phyloP scores from a whole-genome alignment of 495 filamentous ascomycete species.

The Lepraria neglecta region DNA sequence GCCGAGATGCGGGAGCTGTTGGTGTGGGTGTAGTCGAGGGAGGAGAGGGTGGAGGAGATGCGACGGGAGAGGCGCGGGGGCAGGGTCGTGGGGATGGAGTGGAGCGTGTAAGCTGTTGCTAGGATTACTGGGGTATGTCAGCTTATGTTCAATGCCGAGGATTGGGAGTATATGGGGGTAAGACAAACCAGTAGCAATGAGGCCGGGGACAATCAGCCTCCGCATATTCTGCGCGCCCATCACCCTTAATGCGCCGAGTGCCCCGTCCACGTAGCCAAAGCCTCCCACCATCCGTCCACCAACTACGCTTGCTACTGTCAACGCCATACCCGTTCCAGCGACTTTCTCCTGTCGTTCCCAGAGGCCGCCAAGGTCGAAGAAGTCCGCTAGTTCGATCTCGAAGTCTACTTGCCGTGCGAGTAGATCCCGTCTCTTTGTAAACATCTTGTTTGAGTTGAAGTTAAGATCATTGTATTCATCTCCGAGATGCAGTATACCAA shows the following conservation, averaged over 20 bases:
- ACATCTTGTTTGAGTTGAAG: slow-evolving; percentile 90
- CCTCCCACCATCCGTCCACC: slow-evolving; percentile 75
- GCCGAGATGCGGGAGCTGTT: slow-evolving; percentile 77
- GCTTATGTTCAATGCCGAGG: slow-evolving; percentile 4
- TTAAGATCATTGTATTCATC: slow-evolving; percentile 74
- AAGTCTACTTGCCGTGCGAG: slow-evolving; percentile 79
- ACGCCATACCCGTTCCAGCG: slow-evolving; percentile 83
- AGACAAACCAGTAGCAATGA: slow-evolving; percentile 68
- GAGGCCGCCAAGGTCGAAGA: slow-evolving; percentile 77
- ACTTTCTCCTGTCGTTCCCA: slow-evolving; percentile 92
- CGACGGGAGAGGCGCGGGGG: slow-evolving; percentile 81
- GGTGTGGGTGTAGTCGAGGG: slow-evolving; percentile 84
- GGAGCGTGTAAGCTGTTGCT: slow-evolving; percentile 69
- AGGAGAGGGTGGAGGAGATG: slow-evolving; percentile 66
- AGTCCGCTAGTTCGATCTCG: slow-evolving; percentile 82
- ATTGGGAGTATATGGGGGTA: not conserved
- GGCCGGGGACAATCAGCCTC: slow-evolving; percentile 71
- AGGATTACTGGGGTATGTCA: slow-evolving; percentile 52
- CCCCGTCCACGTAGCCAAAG: slow-evolving; percentile 82
- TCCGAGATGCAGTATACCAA: slow-evolving; percentile 83
- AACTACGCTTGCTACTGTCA: slow-evolving; percentile 84
- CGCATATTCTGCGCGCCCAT: slow-evolving; percentile 80
- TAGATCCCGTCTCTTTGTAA: slow-evolving; percentile 69
- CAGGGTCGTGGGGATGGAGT: slow-evolving; percentile 79
- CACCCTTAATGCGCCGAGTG: slow-evolving; percentile 68